These are phyloP conservation scores for Cercospora sojina DNA, from an alignment of 2,329 filamentous ascomycete species.

Conservation along the genomic window DNA sequence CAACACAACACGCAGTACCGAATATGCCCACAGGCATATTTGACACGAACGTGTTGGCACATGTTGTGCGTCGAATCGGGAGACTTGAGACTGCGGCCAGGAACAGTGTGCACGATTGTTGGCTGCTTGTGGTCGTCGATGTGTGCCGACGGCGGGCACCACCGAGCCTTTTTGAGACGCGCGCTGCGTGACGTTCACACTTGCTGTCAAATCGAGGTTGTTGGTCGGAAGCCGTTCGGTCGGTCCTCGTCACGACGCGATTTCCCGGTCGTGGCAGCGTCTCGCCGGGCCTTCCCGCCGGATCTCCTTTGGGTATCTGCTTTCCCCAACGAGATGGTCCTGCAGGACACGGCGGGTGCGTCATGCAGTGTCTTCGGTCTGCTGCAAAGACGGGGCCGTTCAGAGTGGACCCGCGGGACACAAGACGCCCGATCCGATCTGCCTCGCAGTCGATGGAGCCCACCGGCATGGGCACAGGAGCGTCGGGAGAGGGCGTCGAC, in stretches of 20 bases:
- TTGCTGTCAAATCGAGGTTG: background rate
- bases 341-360: background rate
- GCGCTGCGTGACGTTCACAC: background rate
- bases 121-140: background rate
- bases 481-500: background rate
- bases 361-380: background rate
- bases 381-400: background rate
- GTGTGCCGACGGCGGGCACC: background rate
- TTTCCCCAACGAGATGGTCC: background rate
- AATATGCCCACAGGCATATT: slow-evolving; percentile 21
- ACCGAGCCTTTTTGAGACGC: background rate
- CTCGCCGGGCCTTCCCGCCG: background rate
- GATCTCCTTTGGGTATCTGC: background rate
- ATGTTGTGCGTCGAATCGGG: slow-evolving; percentile 6
- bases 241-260: background rate
- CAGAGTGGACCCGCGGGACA: background rate
- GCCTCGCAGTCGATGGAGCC: background rate
- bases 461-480: background rate
- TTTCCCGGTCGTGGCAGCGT: background rate
- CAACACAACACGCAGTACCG: slow-evolving; percentile 25
- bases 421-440: background rate
- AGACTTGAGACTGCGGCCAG: background rate
- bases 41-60: slow-evolving; percentile 25
- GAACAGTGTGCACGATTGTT: background rate
- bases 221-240: background rate